These are phyloP conservation scores for Wakefieldia striispora DNA, from an alignment of 768 basidiomycete genomes.

Conservation along the genomic window DNA sequence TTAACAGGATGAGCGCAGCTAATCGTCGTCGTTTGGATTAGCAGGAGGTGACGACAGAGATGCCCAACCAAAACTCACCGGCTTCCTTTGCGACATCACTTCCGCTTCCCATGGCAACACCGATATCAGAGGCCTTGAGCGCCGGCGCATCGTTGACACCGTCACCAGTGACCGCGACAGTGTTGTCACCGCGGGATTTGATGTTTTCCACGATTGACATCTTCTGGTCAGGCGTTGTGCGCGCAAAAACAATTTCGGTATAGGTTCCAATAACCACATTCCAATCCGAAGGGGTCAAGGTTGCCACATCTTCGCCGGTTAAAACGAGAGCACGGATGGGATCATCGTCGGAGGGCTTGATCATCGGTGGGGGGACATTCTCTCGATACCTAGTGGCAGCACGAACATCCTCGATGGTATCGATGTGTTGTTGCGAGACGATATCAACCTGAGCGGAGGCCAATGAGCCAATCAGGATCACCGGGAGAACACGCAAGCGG, in stretches of 20 bases:
- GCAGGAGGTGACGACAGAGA: not conserved
- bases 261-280: constrained; percentile 37
- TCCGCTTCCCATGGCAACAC: constrained; percentile 52
- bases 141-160: constrained; percentile 55
- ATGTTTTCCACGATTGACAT: constrained; percentile 55
- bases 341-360: constrained; percentile 40
- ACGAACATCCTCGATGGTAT: constrained; percentile 33
- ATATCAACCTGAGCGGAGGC: constrained; percentile 37
- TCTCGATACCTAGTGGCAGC: constrained; percentile 17
- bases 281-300: constrained; percentile 40
- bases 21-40: not conserved
- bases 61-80: constrained; percentile 29
- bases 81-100: constrained; percentile 55
- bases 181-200: constrained; percentile 45
- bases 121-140: constrained; percentile 53
- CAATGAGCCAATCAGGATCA: constrained; percentile 1
- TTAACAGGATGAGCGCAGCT: constrained; percentile 50
- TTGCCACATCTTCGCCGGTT: constrained; percentile 43
- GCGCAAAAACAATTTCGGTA: constrained; percentile 48
- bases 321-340: constrained; percentile 39
- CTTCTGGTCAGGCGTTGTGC: constrained; percentile 58
- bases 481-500: constrained; percentile 1
- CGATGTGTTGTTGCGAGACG: constrained; percentile 37
- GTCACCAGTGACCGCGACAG: constrained; percentile 56
- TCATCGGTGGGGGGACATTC: constrained; percentile 8